Evolutionary conservation across 768 basidiomycete species (phyloP), one percentile per base, ranked within the genome.

Genomic region (Rhodotorula toruloides): DNA sequence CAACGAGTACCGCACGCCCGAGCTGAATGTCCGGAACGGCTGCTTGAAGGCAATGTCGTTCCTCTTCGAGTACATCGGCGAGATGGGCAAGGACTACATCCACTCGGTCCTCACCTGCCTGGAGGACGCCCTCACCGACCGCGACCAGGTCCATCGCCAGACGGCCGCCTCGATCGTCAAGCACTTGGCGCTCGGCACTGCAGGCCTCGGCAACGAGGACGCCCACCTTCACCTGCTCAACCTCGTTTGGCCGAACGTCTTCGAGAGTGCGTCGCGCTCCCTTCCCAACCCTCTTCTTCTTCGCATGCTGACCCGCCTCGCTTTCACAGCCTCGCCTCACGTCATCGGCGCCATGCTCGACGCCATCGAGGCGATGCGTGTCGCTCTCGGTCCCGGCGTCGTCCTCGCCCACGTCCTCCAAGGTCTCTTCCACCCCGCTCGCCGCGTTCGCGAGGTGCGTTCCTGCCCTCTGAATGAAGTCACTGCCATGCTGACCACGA

Each of bases 311-410:
- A 39, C 29, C 21, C 54, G 32, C 16, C 1, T 48, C 3, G 25
- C n/a, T 19, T 1, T 11, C 11, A 29, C 34, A 72, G 68, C 93
- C 3, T 91, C 88, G 21, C 96, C 96, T 10, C 96, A 99, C 79
- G 93, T 99, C 66, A 97, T 98, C 68, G 91, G 91, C 39, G 90
- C 92, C 10, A 90, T 98, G 48, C 93, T 97, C 90, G 96, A 98
- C 54, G 96, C 96, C 0, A 83, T 99, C 73, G 96, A 98, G 78
- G 90, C 90, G 2, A 97, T 98, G 92, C 84, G 93, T 31, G 89
- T 98, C 47, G 91, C 92, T 13, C 81, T 98, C 47, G 96, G 96
- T 3, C 91, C 94, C 0, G 94, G 96, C 42, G 84, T 96, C 12
- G 80, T 99, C 54, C 81, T 98, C 63, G 89, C 88, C 76, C 97